Percentiles rank a stretch among this genome's conserved stretches.
phyloP scores from a whole-genome alignment of 176 grass and related monocot genomes.

The Puya raimondii region DNA sequence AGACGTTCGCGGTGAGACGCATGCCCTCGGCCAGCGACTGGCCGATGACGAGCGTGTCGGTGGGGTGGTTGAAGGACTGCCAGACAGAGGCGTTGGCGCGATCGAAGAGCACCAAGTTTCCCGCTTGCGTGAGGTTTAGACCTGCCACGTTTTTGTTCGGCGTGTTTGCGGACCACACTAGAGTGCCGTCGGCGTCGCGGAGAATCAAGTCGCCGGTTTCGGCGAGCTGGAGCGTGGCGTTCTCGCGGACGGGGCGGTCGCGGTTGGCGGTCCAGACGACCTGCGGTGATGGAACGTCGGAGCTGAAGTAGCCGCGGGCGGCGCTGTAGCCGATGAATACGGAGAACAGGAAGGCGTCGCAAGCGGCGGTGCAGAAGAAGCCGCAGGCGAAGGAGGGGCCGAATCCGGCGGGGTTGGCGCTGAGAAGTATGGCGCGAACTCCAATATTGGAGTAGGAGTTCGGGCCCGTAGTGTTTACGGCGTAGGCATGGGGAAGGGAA shows the following conservation, averaged over 20 bases:
- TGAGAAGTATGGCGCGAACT: conserved; percentile 38
- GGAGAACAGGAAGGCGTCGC: conserved; percentile 35
- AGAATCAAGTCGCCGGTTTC: conserved; percentile 39
- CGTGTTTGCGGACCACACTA: conserved; percentile 46
- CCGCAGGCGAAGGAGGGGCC: conserved; percentile 33
- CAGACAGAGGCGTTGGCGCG: conserved; percentile 29
- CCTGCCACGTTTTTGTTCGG: conserved; percentile 19
- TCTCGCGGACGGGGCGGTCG: conserved; percentile 27
- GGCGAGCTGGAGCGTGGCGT: conserved; percentile 32
- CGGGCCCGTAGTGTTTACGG: neutral
- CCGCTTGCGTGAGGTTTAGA: conserved; percentile 34
- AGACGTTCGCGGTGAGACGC: conserved; percentile 29
- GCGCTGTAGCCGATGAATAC: conserved; percentile 27
- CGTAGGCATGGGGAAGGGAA: conserved; percentile 23
- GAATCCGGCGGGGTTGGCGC: conserved; percentile 22
- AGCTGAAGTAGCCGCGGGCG: neutral
- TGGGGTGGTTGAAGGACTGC: conserved; percentile 52
- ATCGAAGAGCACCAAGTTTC: conserved; percentile 54
- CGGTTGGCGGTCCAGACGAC: conserved; percentile 54
- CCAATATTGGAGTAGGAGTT: neutral
- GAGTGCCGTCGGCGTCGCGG: conserved; percentile 22
- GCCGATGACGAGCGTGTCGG: conserved; percentile 41
- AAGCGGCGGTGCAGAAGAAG: conserved; percentile 43
- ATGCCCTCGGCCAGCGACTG: conserved; percentile 48
- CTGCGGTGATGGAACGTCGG: neutral